Conservation (phyloP, 139 green algal genomes). For the Auxenochlorella protothecoides region DNA sequence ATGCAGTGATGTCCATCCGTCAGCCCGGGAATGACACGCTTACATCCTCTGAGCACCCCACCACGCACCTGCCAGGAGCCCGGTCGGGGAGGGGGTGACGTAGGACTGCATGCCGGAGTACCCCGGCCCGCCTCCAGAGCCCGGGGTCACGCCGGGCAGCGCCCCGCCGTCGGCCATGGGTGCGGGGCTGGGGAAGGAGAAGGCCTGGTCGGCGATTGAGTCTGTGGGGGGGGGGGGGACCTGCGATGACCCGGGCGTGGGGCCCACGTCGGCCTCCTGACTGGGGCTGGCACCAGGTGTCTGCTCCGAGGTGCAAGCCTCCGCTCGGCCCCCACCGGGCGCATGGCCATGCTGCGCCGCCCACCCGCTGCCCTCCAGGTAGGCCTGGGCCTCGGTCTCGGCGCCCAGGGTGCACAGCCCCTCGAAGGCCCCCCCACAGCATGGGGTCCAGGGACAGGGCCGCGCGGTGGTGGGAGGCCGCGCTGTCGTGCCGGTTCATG, state of each 20-base stretch:
- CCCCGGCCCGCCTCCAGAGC: too few species aligned
- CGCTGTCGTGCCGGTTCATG: slow-evolving; percentile 39
- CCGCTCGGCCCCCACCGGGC: not conserved
- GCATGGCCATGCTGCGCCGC: too few species aligned
- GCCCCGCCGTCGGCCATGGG: slow-evolving; percentile 4
- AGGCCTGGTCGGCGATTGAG: not conserved
- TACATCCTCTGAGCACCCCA: too few species aligned
- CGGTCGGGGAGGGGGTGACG: too few species aligned
- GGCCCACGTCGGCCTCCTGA: not conserved
- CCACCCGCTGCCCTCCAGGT: slow-evolving; percentile 3
- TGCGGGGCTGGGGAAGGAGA: slow-evolving; percentile 1
- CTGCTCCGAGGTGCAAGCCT: slow-evolving; percentile 5
- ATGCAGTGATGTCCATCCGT: too few species aligned
- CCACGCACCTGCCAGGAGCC: too few species aligned
- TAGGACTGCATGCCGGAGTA: too few species aligned
- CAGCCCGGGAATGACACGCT: too few species aligned
- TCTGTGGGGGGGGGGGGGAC: slow-evolving; percentile 8
- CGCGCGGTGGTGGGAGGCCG: slow-evolving; percentile 45
- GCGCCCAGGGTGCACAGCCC: slow-evolving; percentile 81
- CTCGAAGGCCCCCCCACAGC: slow-evolving; percentile 81
- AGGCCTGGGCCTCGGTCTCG: slow-evolving; percentile 25
- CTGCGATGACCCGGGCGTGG: not conserved
- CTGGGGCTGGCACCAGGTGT: not conserved
- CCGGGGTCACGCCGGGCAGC: not conserved
- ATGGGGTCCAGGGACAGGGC: slow-evolving; percentile 65